Base-by-base conservation (phyloP, 2,329 filamentous ascomycete species). In the Esteya vermicola region DNA sequence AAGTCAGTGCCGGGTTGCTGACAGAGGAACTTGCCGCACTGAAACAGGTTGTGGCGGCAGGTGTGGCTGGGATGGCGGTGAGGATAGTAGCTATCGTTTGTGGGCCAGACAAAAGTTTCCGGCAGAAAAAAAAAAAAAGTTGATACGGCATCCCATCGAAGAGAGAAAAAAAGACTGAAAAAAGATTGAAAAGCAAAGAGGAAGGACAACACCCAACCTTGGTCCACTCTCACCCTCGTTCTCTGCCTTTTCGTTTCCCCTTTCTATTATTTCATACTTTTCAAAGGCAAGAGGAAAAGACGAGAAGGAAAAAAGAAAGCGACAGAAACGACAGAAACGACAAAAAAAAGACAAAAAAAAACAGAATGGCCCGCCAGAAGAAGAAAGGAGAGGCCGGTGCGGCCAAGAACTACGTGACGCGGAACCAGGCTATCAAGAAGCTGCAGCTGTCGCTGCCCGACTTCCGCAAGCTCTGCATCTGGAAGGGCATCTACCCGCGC, bases 401-500 rank as follows among this genome's bases (percentile, higher is more conserved):
- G 61, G 86, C 88, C 66, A 94, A 91, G 67, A 98, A 98, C 73
- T 98, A 89, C 69, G 86, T 98, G 53, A 98, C 91, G 43, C 76
- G 91, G 60, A 95, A 89, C 32, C 86, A 95, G 67, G 91, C 91
- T 34, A 85, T 98, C 53, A 85, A 88, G 62, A 98, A 96, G 68
- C 79, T 98, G 47, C 91, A 98, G 65, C 83, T 98, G 62, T 94
- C 84, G 55, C 76, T 98, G 42, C 86, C 88, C 50, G 91, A 98
- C 65, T 98, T 98, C 66, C 81, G 91, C 64, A 82, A 93, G 65
- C 73, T 98, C 58, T 98, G 91, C 67, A 98, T 98, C 61, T 98
- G 94, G 81, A 96, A 96, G 70, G 91, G 88, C 53, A 96, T 98
- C 60, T 98, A 95, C 64, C 91, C 91, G 49, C 83, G 91, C 55